These are phyloP conservation scores for Neurospora sp. DNA, from an alignment of 495 filamentous ascomycete genomes.

Conservation along the genomic window DNA sequence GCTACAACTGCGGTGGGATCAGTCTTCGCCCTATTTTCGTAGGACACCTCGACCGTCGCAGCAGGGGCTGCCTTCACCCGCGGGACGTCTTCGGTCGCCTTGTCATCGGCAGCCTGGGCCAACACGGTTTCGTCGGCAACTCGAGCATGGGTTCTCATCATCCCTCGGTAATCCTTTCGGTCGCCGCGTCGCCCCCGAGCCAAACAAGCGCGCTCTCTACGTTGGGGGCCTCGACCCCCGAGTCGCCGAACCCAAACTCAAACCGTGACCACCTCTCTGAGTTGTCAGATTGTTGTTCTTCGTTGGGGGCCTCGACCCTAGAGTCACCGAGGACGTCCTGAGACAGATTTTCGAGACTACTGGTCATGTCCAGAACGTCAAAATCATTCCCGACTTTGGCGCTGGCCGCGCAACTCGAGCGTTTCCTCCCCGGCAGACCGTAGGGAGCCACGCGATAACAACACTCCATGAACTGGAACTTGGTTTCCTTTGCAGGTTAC, in stretches of 20 bases:
- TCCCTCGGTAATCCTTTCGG: slow-evolving; percentile 36
- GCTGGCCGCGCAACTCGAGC: too few relatives aligned
- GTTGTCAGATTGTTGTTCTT: slow-evolving; percentile 41
- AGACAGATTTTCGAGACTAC: slow-evolving; percentile 99
- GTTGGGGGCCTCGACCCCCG: slow-evolving; percentile 91
- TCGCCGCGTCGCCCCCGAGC: slow-evolving; percentile 89
- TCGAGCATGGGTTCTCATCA: not conserved
- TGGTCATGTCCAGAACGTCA: slow-evolving; percentile 95
- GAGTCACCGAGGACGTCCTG: slow-evolving; percentile 92
- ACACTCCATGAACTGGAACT: too few relatives aligned
- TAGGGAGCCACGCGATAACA: too few relatives aligned
- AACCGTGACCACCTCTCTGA: too few relatives aligned
- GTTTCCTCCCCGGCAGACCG: too few relatives aligned
- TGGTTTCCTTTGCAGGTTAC: too few relatives aligned
- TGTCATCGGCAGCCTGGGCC: not conserved
- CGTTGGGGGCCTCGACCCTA: slow-evolving; percentile 87
- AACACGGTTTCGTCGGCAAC: not conserved
- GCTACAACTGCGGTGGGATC: not conserved
- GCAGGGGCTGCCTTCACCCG: not conserved
- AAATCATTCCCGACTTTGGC: slow-evolving; percentile 67
- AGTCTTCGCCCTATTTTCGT: not conserved
- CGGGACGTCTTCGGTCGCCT: not conserved
- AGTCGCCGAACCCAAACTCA: slow-evolving; percentile 55
- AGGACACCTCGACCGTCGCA: not conserved
- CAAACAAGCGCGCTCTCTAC: slow-evolving; percentile 96